Conservation (phyloP, 495 filamentous ascomycete species). For the Sporormia fimetaria region DNA sequence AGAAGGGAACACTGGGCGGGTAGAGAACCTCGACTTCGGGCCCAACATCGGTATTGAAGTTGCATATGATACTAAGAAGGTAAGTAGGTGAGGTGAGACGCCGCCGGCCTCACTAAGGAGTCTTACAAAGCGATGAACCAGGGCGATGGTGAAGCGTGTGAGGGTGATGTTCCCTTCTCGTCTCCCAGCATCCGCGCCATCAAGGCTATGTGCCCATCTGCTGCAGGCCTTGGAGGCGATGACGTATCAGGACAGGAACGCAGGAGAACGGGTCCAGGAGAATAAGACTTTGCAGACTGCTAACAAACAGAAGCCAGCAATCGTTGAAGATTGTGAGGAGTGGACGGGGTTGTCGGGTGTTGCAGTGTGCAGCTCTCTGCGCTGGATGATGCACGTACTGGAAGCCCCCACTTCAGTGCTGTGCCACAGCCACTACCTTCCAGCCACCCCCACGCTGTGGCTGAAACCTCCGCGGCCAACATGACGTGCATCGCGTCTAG, state of each 20-base stretch:
- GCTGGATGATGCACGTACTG: no score
- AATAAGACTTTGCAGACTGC: neutral
- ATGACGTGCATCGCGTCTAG: slow-evolving; percentile 1
- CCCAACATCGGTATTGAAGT: slow-evolving; percentile 31
- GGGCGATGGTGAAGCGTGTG: slow-evolving; percentile 17
- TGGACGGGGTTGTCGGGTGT: no score
- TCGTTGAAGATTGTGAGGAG: no score
- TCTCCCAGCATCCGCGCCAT: no score
- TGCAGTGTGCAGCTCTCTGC: no score
- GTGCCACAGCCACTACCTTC: no score
- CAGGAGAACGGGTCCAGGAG: neutral
- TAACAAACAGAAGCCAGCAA: no score
- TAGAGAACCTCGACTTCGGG: slow-evolving; percentile 31
- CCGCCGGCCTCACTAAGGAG: neutral
- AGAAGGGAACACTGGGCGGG: slow-evolving; percentile 27
- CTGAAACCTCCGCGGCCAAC: no score
- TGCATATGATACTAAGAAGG: slow-evolving; percentile 25
- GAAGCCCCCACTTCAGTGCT: no score
- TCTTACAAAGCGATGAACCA: slow-evolving; percentile 29
- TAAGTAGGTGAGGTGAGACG: neutral
- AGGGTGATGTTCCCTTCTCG: no score
- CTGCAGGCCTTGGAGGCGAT: neutral
- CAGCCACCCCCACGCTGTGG: no score
- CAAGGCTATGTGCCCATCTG: no score
- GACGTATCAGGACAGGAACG: neutral